Evolutionary conservation across 108 stramenopile species (phyloP).

Genomic region (Parietichytrium sp.): DNA sequence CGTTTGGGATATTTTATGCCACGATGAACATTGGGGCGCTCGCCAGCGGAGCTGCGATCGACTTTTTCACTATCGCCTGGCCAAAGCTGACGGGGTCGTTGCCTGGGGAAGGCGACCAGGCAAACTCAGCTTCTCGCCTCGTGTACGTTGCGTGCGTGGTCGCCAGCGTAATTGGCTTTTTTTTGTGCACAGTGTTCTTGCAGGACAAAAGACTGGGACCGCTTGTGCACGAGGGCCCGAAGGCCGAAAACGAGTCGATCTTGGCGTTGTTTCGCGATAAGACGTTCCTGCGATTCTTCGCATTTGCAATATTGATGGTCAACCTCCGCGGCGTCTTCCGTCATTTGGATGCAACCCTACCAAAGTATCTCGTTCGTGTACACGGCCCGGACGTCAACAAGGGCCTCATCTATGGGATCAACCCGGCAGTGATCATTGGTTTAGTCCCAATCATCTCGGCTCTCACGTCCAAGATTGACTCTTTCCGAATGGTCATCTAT

Average conservation of each 20-base stretch:
- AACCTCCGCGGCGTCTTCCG: conserved; percentile 79
- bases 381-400: conserved; percentile 72
- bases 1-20: conserved; percentile 77
- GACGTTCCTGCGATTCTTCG: conserved; percentile 73
- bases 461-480: conserved; percentile 64
- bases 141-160: conserved; percentile 68
- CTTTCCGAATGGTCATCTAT: conserved; percentile 71
- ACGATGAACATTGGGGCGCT: conserved; percentile 79
- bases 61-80: conserved; percentile 61
- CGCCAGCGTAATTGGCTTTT: conserved; percentile 63
- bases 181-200: conserved; percentile 60
- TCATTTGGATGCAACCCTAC: conserved; percentile 77
- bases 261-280: background rate
- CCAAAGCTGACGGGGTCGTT: background rate
- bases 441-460: conserved; percentile 74
- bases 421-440: conserved; percentile 73
- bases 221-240: background rate
- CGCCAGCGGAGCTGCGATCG: conserved; percentile 69
- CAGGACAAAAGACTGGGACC: background rate
- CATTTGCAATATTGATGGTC: conserved; percentile 71
- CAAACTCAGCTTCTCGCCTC: conserved; percentile 61
- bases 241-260: background rate
- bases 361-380: conserved; percentile 76
- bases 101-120: conserved; percentile 2
- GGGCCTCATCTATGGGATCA: conserved; percentile 74